phyloP scores from a whole-genome alignment of 1,139 yeast genomes.

The Blastobotrys persicus region DNA sequence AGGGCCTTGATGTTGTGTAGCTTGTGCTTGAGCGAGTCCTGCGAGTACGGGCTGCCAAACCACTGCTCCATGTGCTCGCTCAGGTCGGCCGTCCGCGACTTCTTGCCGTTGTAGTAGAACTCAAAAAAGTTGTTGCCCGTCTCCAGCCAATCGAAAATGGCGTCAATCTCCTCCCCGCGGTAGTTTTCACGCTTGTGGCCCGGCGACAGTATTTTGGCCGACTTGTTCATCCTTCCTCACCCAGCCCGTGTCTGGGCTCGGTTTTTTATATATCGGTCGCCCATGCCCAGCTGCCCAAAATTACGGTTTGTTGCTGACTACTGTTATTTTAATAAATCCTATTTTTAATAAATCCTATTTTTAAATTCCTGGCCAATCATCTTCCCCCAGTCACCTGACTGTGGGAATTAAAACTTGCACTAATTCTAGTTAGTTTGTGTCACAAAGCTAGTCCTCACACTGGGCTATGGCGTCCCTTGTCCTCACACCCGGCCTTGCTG shows the following conservation, averaged over 20 bases:
- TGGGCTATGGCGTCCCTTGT: too few species aligned
- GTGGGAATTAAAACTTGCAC: too few species aligned
- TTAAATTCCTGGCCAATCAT: too few species aligned
- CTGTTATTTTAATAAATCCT: too few species aligned
- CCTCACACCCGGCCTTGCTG: too few species aligned
- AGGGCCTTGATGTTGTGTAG: slow-evolving; percentile 8
- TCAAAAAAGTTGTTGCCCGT: slow-evolving; percentile 7
- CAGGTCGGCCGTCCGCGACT: slow-evolving; percentile 1
- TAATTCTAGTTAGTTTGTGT: background rate
- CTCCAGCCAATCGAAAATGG: slow-evolving; percentile 8
- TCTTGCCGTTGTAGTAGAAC: slow-evolving; percentile 7
- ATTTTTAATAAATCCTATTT: background rate
- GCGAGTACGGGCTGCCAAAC: background rate
- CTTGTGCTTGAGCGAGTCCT: slow-evolving; percentile 8
- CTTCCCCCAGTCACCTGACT: too few species aligned
- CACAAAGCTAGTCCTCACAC: too few species aligned
- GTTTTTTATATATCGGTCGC: background rate
- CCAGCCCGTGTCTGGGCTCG: too few species aligned
- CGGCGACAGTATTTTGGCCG: background rate
- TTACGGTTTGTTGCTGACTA: background rate
- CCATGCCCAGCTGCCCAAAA: background rate
- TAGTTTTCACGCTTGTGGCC: slow-evolving; percentile 8
- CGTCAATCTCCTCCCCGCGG: slow-evolving; percentile 10
- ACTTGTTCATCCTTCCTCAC: slow-evolving; percentile 5
- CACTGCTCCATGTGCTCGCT: slow-evolving; percentile 5